Percentiles rank a stretch among this genome's conserved stretches.
These are phyloP conservation scores for Coniochaeta hoffmannii DNA, from an alignment of 2,329 filamentous ascomycete genomes.

Conservation along the genomic window DNA sequence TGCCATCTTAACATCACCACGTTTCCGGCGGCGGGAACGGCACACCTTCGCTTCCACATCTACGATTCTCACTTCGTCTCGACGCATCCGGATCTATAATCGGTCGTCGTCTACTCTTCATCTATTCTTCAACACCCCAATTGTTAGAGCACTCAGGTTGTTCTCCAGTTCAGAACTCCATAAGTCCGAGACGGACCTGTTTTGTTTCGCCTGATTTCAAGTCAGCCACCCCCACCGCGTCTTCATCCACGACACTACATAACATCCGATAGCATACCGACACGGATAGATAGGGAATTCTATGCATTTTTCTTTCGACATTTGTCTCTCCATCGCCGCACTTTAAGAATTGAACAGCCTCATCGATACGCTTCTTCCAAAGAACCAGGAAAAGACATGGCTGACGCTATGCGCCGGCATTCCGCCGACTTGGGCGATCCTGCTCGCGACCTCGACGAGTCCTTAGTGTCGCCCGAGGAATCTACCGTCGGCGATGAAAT, in stretches of 20 bases:
- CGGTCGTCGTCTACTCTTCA: neutral
- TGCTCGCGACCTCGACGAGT: conserved; percentile 22
- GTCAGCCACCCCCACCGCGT: neutral
- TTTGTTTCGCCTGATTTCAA: too few relatives aligned
- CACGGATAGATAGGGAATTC: too few relatives aligned
- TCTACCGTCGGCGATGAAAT: conserved; percentile 18
- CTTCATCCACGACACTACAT: neutral
- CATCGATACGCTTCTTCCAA: neutral
- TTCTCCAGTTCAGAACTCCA: neutral
- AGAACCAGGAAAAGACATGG: neutral
- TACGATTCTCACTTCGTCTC: neutral
- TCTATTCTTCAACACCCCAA: neutral
- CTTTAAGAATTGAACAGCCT: neutral
- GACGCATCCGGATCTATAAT: neutral
- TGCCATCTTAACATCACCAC: neutral
- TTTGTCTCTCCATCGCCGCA: neutral
- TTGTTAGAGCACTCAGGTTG: neutral
- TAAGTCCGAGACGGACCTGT: conserved; percentile 17
- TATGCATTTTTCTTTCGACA: too few relatives aligned
- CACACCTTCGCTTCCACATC: neutral
- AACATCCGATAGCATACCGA: too few relatives aligned
- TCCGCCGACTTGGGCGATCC: conserved; percentile 22
- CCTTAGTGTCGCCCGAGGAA: conserved; percentile 17
- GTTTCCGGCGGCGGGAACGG: neutral
- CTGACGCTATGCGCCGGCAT: conserved; percentile 18